phyloP scores from a whole-genome alignment of 2,329 filamentous ascomycete species.

The Juglanconis oblonga region DNA sequence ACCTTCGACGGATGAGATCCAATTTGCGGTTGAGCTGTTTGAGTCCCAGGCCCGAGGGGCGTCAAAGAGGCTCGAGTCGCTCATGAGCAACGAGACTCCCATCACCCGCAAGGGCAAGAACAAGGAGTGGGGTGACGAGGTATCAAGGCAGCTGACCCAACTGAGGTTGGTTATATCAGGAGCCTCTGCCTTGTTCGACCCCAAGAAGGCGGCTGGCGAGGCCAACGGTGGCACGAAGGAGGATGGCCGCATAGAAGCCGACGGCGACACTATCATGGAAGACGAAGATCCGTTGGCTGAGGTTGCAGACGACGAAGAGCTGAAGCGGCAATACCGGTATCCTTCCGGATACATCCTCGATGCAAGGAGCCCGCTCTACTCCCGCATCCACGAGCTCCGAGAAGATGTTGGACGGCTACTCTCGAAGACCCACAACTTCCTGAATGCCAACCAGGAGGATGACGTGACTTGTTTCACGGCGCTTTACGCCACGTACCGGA shows the following conservation, averaged over 20 bases:
- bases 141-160: slow-evolving; percentile 84
- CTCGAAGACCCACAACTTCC: slow-evolving; percentile 79
- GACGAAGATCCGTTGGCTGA: slow-evolving; percentile 57
- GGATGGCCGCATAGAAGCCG: slow-evolving; percentile 52
- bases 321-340: slow-evolving; percentile 84
- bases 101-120: slow-evolving; percentile 92
- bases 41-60: slow-evolving; percentile 78
- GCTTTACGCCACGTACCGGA: slow-evolving; percentile 86
- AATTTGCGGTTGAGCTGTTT: slow-evolving; percentile 87
- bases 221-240: slow-evolving; percentile 42
- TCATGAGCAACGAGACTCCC: slow-evolving; percentile 78
- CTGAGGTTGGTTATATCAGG: slow-evolving; percentile 87
- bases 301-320: slow-evolving; percentile 73
- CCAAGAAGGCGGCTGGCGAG: slow-evolving; percentile 63
- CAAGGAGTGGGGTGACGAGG: slow-evolving; percentile 98
- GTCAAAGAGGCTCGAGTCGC: slow-evolving; percentile 67
- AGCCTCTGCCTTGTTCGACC: slow-evolving; percentile 85
- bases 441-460: slow-evolving; percentile 83
- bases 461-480: slow-evolving; percentile 95
- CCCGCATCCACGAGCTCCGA: slow-evolving; percentile 74
- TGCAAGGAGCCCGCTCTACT: slow-evolving; percentile 61
- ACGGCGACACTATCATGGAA: slow-evolving; percentile 42
- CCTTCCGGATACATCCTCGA: slow-evolving; percentile 81
- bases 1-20: slow-evolving; percentile 73
- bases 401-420: slow-evolving; percentile 77